Evolutionary conservation across 2,329 filamentous ascomycete species (phyloP).

Genomic region (Gnomoniopsis smithogilvyi): DNA sequence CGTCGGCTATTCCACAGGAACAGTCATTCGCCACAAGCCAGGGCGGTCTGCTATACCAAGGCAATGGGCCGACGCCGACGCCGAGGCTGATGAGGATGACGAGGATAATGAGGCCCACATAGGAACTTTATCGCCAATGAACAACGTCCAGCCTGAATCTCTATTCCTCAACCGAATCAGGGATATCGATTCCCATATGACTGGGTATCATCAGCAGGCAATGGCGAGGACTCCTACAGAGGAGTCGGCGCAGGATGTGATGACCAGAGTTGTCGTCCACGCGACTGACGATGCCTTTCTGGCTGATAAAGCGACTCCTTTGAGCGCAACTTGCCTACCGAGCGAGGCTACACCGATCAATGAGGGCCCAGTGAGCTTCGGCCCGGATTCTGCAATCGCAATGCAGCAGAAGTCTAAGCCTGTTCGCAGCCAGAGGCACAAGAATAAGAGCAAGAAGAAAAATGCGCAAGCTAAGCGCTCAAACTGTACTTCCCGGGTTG

Average conservation of each 20-base stretch:
- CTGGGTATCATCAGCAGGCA: no score
- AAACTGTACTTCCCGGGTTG: neutral
- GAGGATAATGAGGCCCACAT: neutral
- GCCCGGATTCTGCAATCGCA: neutral
- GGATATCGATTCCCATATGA: neutral
- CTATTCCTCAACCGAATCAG: neutral
- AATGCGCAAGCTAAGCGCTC: constrained; percentile 3
- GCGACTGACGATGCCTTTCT: no score
- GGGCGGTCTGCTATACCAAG: neutral
- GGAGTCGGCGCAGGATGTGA: no score
- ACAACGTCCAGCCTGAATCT: neutral
- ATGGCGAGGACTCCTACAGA: no score
- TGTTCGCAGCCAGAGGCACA: neutral
- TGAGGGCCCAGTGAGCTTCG: no score
- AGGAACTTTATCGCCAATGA: neutral
- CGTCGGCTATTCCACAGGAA: neutral
- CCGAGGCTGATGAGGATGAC: no score
- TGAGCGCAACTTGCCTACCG: neutral
- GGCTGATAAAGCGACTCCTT: neutral
- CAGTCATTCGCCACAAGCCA: constrained; percentile 14
- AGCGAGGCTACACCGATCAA: neutral
- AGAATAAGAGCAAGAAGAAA: neutral
- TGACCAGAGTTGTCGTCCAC: no score
- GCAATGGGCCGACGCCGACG: neutral
- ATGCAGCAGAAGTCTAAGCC: neutral